Conservation (phyloP, 2,329 filamentous ascomycete species). For the Aureobasidium musti region DNA sequence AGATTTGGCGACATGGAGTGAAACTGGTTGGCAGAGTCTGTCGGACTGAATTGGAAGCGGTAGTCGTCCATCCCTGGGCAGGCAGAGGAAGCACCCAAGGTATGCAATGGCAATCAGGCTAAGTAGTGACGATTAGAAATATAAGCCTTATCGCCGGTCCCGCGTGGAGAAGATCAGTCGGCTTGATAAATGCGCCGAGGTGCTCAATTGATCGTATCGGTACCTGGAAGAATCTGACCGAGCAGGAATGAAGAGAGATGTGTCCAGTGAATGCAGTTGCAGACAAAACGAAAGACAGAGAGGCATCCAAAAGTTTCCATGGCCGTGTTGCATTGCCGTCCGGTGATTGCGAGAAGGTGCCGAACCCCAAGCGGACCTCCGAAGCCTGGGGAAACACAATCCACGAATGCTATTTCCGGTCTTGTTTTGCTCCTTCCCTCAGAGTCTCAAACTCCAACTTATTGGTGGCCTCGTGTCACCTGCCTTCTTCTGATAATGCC, state of each 20-base stretch:
- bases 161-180: conserved; percentile 10
- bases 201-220: not conserved
- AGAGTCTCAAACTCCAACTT: not conserved
- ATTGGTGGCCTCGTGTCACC: not conserved
- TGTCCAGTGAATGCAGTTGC: not conserved
- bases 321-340: not conserved
- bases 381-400: not conserved
- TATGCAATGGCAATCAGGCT: conserved; percentile 7
- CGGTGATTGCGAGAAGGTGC: not conserved
- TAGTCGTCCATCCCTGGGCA: conserved; percentile 19
- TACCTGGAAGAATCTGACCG: not conserved
- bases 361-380: conserved; percentile 1
- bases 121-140: conserved; percentile 26
- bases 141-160: conserved; percentile 13
- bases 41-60: conserved; percentile 20
- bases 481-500: not conserved
- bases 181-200: not conserved
- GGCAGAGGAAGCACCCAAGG: not conserved
- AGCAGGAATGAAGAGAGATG: not conserved
- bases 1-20: conserved; percentile 19
- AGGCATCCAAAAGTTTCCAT: not conserved
- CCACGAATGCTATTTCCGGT: not conserved
- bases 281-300: not conserved
- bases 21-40: conserved; percentile 4
- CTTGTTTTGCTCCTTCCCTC: conserved; percentile 3